Base-by-base conservation (phyloP, 108 stramenopile genomes). In the Bacterosira constricta region DNA sequence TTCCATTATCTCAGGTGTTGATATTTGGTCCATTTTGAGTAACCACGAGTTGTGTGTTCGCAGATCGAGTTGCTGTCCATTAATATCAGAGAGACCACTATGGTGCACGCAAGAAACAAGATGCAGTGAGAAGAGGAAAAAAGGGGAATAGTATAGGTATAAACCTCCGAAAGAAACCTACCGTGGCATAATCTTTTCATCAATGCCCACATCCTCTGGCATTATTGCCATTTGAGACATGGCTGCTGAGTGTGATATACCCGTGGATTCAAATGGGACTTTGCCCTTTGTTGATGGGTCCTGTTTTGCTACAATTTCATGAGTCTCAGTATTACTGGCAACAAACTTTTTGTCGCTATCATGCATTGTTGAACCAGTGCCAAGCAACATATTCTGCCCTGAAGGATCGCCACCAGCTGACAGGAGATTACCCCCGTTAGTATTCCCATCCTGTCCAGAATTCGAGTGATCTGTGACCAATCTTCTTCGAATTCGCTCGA, bases 51-150 rank as follows among this genome's bases (percentile, higher is more conserved):
- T 97, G 1, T 74, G 78, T 30, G 67, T 80, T 35, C 93, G 60
- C 54, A 97, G 77, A 83, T 97, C 96, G 15, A 97, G 66, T 72
- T 95, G 93, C 21, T 97, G 94, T 6, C 90, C 91, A 79, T 97
- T 97, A 38, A 93, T 88, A 55, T 97, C 96, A 1, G 86, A 81
- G 10, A 86, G 66, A 23, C 93, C 93, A n/a, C 80, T 52, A 30
- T 52, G 46, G 6, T 18, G n/a, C n/a, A n/a, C n/a, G n/a, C n/a
- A 6, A 18, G 6, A 52, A 23, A 27, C 15, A 13, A 52, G 26
- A 52, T 52, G 51, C n/a, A n/a, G n/a, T n/a, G n/a, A n/a, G n/a
- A n/a, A 15, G 37, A 79, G 61, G 34, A 39, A 15, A 2, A 4
- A 37, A 38, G n/a, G n/a, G 15, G 13, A 7, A 27, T 23, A 53